Evolutionary conservation across 192 early-diverging fungal genomes (phyloP), one percentile per base, ranked within the genome.

Genomic region (Martensiomyces pterosporus): DNA sequence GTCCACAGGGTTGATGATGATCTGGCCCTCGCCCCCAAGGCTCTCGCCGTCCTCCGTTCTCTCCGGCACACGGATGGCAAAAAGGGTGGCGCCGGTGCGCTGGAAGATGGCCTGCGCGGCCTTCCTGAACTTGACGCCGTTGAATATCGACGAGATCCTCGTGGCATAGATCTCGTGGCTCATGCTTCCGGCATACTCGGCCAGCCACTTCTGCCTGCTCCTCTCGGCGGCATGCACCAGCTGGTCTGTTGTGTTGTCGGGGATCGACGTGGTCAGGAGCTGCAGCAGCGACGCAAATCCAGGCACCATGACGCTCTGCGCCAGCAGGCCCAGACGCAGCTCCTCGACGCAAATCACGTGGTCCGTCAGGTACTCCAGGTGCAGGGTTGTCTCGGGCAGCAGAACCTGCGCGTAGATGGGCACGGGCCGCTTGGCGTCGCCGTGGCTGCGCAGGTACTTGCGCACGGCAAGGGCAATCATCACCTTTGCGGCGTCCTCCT

Each of bases 331-430:
- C 34, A 86, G 60, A 3, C 80, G 79, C 49, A 86, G 74, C 63
- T 89, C 85, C 39, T 87, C 87, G 16, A 87, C 64, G 57, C 85
- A 89, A 19, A 89, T 63, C 0, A 84, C 73, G 24, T 81, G 78
- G 49, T 85, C 81, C n/a, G 87, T 82, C 47, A 88, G 43, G 35
- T 74, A 76, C 60, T 86, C 78, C 62, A 89, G 74, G 55, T 89
- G 87, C 48, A 76, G 60, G 25, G 81, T 78, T 43, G 86, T 86
- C 18, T 83, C 78, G n/a, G 87, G 87, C 26, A 85, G 43, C 40
- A 83, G 51, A 16, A 87, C 79, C 47, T 88, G 85, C 10, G 76
- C 79, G 42, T 78, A 80, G 17, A 82, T 58, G 9, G 63, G 58
- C 35, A 81, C 58, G 8, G 52, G 52, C 14, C 34, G 24, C 16